phyloP scores from a whole-genome alignment of 306 rosid genomes.

The Cajanus cajan region DNA sequence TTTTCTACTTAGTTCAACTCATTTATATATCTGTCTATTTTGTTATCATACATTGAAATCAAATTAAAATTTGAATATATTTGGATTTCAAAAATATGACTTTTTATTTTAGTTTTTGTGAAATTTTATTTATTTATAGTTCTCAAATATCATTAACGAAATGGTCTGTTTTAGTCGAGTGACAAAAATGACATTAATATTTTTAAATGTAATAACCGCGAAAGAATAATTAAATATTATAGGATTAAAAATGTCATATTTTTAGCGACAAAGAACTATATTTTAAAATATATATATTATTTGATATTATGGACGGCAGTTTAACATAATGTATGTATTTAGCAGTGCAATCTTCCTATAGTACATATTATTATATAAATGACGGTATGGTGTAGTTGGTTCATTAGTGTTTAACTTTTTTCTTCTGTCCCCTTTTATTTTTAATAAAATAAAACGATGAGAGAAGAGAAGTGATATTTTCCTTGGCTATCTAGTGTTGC shows the following conservation, averaged over 20 bases:
- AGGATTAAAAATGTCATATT: neutral
- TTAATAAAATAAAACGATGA: slow-evolving; percentile 1
- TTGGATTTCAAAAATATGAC: neutral
- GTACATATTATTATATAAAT: neutral
- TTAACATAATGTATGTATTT: neutral
- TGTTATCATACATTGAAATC: neutral
- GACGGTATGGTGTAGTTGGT: neutral
- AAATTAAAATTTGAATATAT: neutral
- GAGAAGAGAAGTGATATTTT: neutral
- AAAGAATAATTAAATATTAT: neutral
- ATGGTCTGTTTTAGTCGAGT: neutral
- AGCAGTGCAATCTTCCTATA: neutral
- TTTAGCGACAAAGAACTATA: neutral
- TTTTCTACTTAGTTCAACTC: no score
- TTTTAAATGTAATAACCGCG: neutral
- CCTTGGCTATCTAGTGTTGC: neutral
- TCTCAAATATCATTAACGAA: no score
- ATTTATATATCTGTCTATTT: no score
- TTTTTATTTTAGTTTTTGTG: neutral
- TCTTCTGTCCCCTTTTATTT: neutral
- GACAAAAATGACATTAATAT: neutral
- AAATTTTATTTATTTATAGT: neutral
- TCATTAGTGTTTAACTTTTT: neutral
- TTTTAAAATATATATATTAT: neutral
- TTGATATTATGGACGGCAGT: slow-evolving; percentile 1